These are phyloP conservation scores for Tetrahymena thermophila DNA, from an alignment of 73 alveolate species.

Conservation along the genomic window DNA sequence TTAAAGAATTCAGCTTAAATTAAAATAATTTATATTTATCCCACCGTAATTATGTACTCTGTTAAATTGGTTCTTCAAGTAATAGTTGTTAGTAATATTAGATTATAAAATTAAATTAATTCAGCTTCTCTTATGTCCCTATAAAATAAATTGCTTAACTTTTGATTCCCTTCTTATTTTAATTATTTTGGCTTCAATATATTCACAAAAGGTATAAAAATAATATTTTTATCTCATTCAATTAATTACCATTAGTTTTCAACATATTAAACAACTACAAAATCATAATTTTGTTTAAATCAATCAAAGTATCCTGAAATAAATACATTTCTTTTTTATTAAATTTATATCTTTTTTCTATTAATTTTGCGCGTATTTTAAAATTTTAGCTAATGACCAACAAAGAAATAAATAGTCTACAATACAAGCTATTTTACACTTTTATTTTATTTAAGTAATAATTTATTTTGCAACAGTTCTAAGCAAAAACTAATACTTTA, in stretches of 20 bases:
- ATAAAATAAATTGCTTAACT: neutral
- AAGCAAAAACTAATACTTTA: too few relatives aligned
- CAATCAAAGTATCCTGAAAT: neutral
- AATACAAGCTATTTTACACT: too few relatives aligned
- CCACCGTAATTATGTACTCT: neutral
- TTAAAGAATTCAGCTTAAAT: neutral
- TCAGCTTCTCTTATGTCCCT: neutral
- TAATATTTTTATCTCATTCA: neutral
- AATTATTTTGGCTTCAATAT: neutral
- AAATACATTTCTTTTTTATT: neutral
- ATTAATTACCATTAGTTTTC: neutral
- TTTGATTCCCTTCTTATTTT: neutral
- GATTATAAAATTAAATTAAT: too few relatives aligned
- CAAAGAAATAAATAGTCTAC: too few relatives aligned
- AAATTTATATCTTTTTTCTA: too few relatives aligned
- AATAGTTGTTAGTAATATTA: neutral
- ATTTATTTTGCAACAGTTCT: too few relatives aligned
- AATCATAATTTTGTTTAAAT: neutral
- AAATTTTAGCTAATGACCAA: too few relatives aligned
- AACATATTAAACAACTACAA: neutral
- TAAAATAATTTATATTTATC: neutral
- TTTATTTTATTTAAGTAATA: too few relatives aligned
- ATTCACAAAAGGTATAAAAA: neutral
- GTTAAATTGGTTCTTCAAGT: neutral
- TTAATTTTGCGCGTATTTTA: too few relatives aligned